These are phyloP conservation scores for Pseudisothecium myosuroides DNA, from an alignment of 225 moss, liverwort and hornwort genomes.

Conservation along the genomic window DNA sequence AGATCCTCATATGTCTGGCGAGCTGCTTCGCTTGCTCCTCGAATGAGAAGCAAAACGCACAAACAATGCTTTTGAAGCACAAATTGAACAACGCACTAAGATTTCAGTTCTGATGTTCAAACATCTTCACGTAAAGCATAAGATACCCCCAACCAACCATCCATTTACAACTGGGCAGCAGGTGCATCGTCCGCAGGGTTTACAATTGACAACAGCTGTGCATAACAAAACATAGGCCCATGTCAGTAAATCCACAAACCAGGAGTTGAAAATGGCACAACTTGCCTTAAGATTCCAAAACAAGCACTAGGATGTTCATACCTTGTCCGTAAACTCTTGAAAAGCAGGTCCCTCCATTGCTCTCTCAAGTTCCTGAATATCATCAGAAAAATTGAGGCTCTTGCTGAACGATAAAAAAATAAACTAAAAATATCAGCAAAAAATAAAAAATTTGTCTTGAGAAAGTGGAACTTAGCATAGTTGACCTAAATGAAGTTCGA, in stretches of 20 bases:
- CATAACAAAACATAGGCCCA: neutral
- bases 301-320: neutral
- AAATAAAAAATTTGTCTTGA: too few relatives aligned
- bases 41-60: neutral
- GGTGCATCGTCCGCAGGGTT: constrained; percentile 5
- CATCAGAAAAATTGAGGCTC: neutral
- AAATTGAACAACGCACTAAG: neutral
- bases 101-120: neutral
- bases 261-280: neutral
- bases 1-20: neutral
- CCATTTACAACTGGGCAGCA: constrained; percentile 7
- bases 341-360: constrained; percentile 82
- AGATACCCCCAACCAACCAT: neutral
- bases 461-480: neutral
- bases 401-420: neutral
- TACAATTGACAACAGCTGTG: constrained; percentile 29
- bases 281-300: neutral
- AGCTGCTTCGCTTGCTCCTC: neutral
- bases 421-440: neutral
- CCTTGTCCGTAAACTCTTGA: neutral
- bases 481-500: neutral
- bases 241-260: neutral
- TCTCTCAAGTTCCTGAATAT: constrained; percentile 73
- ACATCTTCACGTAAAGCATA: neutral
- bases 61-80: neutral